These are phyloP conservation scores for Clausena lansium DNA, from an alignment of 345 rosid genomes.

Conservation along the genomic window DNA sequence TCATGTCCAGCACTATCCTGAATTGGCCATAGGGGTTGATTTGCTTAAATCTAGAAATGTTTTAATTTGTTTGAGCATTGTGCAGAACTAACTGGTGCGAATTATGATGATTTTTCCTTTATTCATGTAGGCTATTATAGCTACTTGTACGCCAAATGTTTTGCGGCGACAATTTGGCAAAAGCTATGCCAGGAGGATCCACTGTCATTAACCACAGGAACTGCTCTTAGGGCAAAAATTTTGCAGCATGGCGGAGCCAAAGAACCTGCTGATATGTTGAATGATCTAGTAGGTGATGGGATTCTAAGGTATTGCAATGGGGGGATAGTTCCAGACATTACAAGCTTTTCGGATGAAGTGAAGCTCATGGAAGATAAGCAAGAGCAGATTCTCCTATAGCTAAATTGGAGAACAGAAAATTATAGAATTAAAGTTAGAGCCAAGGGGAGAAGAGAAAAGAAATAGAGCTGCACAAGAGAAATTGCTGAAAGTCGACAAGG, in stretches of 20 bases:
- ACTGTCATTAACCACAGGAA: slow-evolving; percentile 65
- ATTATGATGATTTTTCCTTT: background rate
- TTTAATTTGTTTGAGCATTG: background rate
- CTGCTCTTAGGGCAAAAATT: slow-evolving; percentile 59
- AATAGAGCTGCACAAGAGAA: background rate
- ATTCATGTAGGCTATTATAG: slow-evolving; percentile 67
- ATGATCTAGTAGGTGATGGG: slow-evolving; percentile 64
- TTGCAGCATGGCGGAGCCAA: slow-evolving; percentile 89
- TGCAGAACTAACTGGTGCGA: background rate
- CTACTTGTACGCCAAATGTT: slow-evolving; percentile 83
- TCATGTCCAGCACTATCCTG: background rate
- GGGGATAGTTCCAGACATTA: slow-evolving; percentile 66
- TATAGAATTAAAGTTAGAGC: background rate
- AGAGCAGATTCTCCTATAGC: background rate
- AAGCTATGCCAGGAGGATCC: slow-evolving; percentile 85
- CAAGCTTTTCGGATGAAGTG: slow-evolving; percentile 58
- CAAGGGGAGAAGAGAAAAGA: background rate
- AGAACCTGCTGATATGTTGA: slow-evolving; percentile 68
- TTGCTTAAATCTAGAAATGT: background rate
- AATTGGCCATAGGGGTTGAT: background rate
- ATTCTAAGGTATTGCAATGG: slow-evolving; percentile 43
- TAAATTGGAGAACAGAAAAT: background rate
- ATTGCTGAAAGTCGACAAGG: background rate
- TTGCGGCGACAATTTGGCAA: slow-evolving; percentile 86
- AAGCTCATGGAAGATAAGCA: slow-evolving; percentile 12